Evolutionary conservation across 306 rosid genomes (phyloP).

Genomic region (Ceratonia siliqua): DNA sequence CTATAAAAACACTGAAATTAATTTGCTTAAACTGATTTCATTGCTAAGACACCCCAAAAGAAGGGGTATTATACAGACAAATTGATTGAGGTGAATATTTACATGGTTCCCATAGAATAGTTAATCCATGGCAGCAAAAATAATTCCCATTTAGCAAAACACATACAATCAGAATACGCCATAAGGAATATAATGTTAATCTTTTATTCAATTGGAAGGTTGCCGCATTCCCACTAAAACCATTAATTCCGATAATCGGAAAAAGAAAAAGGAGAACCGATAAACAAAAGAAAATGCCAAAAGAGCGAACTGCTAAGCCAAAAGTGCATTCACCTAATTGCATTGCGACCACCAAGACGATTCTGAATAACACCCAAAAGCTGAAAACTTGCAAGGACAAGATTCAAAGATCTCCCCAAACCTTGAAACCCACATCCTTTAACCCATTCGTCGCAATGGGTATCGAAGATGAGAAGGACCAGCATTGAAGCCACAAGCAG

Average conservation of each 20-base stretch:
- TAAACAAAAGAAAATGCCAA: not conserved
- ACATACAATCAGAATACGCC: not conserved
- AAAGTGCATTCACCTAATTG: constrained; percentile 46
- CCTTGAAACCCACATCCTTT: constrained; percentile 39
- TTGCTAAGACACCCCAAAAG: not conserved
- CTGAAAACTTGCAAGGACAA: constrained; percentile 33
- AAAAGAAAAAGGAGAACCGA: not conserved
- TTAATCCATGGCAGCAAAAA: constrained; percentile 23
- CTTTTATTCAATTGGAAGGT: not conserved
- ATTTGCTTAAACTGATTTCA: constrained; percentile 1
- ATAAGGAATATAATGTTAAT: constrained; percentile 14
- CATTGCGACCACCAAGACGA: constrained; percentile 46
- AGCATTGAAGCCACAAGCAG: constrained; percentile 38
- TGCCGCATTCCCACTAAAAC: not conserved
- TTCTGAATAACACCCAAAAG: constrained; percentile 31
- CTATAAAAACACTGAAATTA: not conserved
- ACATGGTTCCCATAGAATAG: not conserved
- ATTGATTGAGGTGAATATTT: not conserved
- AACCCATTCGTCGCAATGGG: constrained; percentile 41
- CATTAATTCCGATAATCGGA: not conserved
- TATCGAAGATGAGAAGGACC: constrained; percentile 32
- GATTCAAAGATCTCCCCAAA: constrained; percentile 30
- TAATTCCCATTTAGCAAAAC: constrained; percentile 19
- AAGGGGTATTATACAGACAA: not conserved
- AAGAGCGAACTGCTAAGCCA: not conserved